phyloP scores from a whole-genome alignment of 768 basidiomycete species.

The Rhodotorula paludigena region DNA sequence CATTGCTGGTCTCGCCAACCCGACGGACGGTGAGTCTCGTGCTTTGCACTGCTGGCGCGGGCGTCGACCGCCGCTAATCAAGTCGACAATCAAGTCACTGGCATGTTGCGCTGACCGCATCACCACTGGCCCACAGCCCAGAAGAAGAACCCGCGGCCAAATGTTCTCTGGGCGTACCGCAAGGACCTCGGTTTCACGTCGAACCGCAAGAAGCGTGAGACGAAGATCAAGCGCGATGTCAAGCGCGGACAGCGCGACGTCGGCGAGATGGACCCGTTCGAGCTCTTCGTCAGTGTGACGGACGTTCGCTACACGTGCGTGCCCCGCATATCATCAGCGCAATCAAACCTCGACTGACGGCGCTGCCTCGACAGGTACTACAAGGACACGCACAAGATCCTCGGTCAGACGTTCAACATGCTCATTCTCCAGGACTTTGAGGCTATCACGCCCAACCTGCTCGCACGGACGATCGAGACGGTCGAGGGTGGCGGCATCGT shows the following conservation, averaged over 20 bases:
- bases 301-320: slow-evolving; percentile 93
- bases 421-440: slow-evolving; percentile 95
- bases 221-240: slow-evolving; percentile 91
- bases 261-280: slow-evolving; percentile 94
- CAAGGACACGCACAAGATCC: slow-evolving; percentile 92
- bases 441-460: slow-evolving; percentile 92
- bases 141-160: slow-evolving; percentile 48
- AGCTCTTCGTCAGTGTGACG: slow-evolving; percentile 96
- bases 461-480: slow-evolving; percentile 95
- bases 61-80: too few relatives aligned
- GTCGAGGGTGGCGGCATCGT: slow-evolving; percentile 84
- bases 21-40: slow-evolving; percentile 29
- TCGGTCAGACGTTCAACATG: slow-evolving; percentile 98
- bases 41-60: neutral
- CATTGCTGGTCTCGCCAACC: slow-evolving; percentile 48
- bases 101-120: too few relatives aligned
- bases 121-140: slow-evolving; percentile 28
- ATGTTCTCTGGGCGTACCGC: slow-evolving; percentile 97
- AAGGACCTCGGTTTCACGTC: slow-evolving; percentile 96
- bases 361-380: slow-evolving; percentile 62
- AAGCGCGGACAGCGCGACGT: slow-evolving; percentile 89
- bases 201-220: slow-evolving; percentile 94
- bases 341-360: neutral
- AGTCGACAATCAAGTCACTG: too few relatives aligned
- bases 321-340: too few relatives aligned